A percentile compares a stretch with the other conserved stretches of the same genome.
Conservation (phyloP, 176 grass and related monocot species). For the Microstegium vimineum region DNA sequence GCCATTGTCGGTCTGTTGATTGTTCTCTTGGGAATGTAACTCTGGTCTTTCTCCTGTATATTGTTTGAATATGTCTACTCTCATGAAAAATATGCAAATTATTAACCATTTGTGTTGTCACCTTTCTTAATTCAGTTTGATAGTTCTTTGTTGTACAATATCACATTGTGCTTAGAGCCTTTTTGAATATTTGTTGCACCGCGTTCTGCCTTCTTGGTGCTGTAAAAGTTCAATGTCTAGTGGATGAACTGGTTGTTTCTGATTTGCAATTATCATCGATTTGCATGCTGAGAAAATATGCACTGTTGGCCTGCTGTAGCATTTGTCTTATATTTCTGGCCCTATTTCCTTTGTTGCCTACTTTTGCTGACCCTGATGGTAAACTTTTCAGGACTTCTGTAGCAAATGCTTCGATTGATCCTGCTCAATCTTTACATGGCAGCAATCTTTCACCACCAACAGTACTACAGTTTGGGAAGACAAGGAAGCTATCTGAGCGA, state of each 20-base stretch:
- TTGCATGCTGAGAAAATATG: background rate
- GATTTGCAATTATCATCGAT: background rate
- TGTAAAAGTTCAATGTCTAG: background rate
- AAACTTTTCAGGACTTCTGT: slow-evolving; percentile 35
- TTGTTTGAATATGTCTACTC: background rate
- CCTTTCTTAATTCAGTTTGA: background rate
- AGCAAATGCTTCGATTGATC: slow-evolving; percentile 69
- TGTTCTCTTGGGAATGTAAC: background rate
- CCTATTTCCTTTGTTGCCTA: background rate
- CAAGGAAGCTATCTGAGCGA: slow-evolving; percentile 86
- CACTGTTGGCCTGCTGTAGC: background rate
- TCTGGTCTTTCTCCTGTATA: background rate
- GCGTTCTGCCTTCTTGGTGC: background rate
- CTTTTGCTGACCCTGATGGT: background rate
- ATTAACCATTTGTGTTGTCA: background rate
- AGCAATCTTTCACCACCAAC: slow-evolving; percentile 68
- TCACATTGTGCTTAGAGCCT: background rate
- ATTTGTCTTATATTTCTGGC: background rate
- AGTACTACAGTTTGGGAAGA: slow-evolving; percentile 93
- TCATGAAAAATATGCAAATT: background rate
- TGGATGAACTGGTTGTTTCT: background rate
- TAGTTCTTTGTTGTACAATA: background rate
- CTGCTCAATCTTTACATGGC: slow-evolving; percentile 55
- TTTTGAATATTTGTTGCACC: background rate
- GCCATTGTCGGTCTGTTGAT: background rate